A percentile compares a stretch with the other conserved stretches of the same genome.
These are phyloP conservation scores for Blastobotrys attinorum DNA, from an alignment of 805 yeast species.

Conservation along the genomic window DNA sequence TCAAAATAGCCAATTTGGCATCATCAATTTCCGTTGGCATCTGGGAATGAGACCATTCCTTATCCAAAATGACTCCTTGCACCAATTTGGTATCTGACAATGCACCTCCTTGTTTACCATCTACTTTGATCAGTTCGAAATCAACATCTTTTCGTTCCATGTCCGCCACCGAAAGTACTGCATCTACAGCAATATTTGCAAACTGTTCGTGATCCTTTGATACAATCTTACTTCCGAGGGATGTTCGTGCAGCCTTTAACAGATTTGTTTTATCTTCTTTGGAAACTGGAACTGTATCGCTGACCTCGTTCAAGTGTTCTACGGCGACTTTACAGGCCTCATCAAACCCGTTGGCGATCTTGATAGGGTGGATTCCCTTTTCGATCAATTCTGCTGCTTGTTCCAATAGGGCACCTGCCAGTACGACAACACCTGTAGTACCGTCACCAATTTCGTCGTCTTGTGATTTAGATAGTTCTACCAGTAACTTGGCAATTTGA, in stretches of 20 bases:
- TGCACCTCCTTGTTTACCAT: constrained; percentile 93
- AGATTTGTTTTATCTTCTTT: constrained; percentile 44
- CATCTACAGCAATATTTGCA: constrained; percentile 96
- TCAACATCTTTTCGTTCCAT: constrained; percentile 90
- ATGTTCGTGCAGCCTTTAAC: constrained; percentile 87
- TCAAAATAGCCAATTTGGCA: constrained; percentile 86
- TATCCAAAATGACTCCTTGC: constrained; percentile 88
- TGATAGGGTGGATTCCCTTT: constrained; percentile 95
- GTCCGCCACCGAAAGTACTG: constrained; percentile 88
- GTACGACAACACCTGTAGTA: constrained; percentile 96
- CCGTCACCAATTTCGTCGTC: constrained; percentile 99
- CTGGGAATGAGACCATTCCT: constrained; percentile 97
- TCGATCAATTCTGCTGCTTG: constrained; percentile 93
- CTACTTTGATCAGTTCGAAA: constrained; percentile 90
- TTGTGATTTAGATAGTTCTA: constrained; percentile 88
- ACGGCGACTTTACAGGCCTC: constrained; percentile 93
- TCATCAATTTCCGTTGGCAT: constrained; percentile 79
- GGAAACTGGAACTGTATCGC: constrained; percentile 54
- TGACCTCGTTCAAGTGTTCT: constrained; percentile 60
- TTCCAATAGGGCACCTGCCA: constrained; percentile 89
- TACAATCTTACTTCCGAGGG: constrained; percentile 91
- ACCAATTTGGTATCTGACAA: constrained; percentile 77
- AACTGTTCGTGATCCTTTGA: constrained; percentile 89
- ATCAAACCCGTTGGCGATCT: constrained; percentile 94
- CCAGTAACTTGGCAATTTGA: constrained; percentile 92